A percentile compares a stretch with the other conserved stretches of the same genome.
These are phyloP conservation scores for Orbilia javanica DNA, from an alignment of 2,329 filamentous ascomycete species.

Conservation along the genomic window DNA sequence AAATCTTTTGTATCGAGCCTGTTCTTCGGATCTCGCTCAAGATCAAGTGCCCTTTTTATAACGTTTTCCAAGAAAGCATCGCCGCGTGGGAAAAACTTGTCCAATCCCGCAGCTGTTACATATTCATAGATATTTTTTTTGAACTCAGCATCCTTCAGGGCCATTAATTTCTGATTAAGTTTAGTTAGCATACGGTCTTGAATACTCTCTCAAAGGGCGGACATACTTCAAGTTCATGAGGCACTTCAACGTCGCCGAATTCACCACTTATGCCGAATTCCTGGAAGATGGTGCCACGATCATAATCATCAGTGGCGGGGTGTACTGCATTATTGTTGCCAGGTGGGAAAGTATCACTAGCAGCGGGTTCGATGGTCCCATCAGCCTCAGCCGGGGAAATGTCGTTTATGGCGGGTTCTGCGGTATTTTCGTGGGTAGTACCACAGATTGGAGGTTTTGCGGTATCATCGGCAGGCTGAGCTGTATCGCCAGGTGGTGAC, in stretches of 20 bases:
- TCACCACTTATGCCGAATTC: conserved; percentile 21
- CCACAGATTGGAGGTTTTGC: not conserved
- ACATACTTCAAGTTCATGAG: conserved; percentile 9
- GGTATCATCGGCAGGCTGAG: not conserved
- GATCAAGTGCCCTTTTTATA: conserved; percentile 19
- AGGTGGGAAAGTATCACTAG: conserved; percentile 15
- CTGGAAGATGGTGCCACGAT: conserved; percentile 12
- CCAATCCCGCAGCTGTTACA: not conserved
- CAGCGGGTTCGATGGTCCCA: conserved; percentile 8
- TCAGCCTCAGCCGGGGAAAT: not conserved
- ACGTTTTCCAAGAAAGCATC: conserved; percentile 32
- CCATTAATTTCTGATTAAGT: conserved; percentile 16
- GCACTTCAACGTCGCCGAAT: conserved; percentile 18
- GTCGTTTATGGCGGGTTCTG: not conserved
- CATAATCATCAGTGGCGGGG: not conserved
- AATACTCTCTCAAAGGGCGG: not conserved
- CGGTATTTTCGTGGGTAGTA: not conserved
- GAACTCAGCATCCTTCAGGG: conserved; percentile 5
- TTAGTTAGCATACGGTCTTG: conserved; percentile 11
- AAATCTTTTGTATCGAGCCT: conserved; percentile 16
- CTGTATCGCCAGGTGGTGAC: not conserved
- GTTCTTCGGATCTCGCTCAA: conserved; percentile 30
- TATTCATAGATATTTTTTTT: conserved; percentile 23
- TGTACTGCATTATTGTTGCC: conserved; percentile 5
- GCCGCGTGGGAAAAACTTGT: conserved; percentile 31